Evolutionary conservation across 441 rosid genomes (phyloP), one percentile per base, ranked within the genome.

Genomic region (Geranium incanum): DNA sequence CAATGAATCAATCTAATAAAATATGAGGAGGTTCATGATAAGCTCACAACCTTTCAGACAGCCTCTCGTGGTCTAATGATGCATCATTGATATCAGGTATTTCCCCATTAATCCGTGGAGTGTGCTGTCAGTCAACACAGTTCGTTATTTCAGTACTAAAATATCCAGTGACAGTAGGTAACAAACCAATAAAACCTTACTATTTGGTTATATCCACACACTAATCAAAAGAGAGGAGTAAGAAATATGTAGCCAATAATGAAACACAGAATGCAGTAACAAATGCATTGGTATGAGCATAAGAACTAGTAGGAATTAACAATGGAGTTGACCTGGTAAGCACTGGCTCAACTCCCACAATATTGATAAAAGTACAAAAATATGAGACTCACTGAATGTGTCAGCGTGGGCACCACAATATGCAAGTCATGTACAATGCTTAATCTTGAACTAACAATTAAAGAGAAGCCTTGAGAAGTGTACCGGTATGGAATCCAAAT

Each of bases 401-500:
- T 13, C 3, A 48, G 57, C 5, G 4, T 48, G 36, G 16, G 6
- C 36, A 23, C 66, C 19, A 6, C 23, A 28, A 28, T 28, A 28
- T 28, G 33, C 33, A 6, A 16, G 66, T 19, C 33, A 2, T 16
- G 66, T 15, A 12, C 55, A 12, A 59, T 37, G 74, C 13, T 11
- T 60, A 67, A 39, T 59, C 9, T 41, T 57, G 15, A 70, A 41
- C 36, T 3, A 19, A 75, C 7, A 33, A 0, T 45, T 6, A 71
- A 1, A 72, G 21, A 67, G 39, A 76, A 66, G 70, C 1, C 65
- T 37, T n/a, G 62, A 72, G 52, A 48, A 69, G 68, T 78, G 66
- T 82, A 93, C 98, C 4, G 97, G 95, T 75, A 93, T 89, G 65
- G 98, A 93, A 79, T 86, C 96, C 77, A 93, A 78, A 83, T 93